Base-by-base conservation (phyloP, 306 rosid genomes). In the Astragalus glycyphyllos region DNA sequence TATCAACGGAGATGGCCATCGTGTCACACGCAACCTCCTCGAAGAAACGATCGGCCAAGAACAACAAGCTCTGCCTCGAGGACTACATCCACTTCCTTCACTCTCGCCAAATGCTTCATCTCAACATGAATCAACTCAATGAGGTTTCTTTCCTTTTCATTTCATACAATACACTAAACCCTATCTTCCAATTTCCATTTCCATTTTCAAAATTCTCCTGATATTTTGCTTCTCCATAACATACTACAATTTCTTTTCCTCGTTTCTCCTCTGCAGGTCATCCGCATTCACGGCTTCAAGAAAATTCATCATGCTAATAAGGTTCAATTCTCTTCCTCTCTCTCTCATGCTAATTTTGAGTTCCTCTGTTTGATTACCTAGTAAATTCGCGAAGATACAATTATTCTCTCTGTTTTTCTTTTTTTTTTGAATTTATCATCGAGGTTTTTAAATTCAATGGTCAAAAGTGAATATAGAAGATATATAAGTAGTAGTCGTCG, bases 241-340 rank as follows among this genome's bases (percentile, higher is more conserved):
- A 13, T 11, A 54, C 14, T 0, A 8, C 26, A 10, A 45, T 62
- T 61, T 20, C 17, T 8, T 67, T 37, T 48, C 15, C 32, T 65
- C 17, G 16, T 13, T 79, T 15, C 17, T 32, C 42, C 7, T 1
- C 3, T 11, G 15, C 80, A 87, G 92, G 84, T 92, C 74, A 77
- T 89, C 71, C 26, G 51, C 20, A 83, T 89, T 83, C 95, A 89
- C 78, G 96, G 95, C 20, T 87, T 86, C 90, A 86, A 65, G 89
- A 89, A 81, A 74, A 63, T 86, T 6, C 74, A 78, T 67, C 77
- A 51, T 5, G 64, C 35, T 41, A 79, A 66, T 10, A 90, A 89
- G 98, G 96, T 92, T 31, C 49, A 8, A 37, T 7, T 46, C 61
- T 7, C 1, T 47, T 13, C 17, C 51, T 12, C 17, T 12, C 46